Base-by-base conservation (phyloP, 108 stramenopile species). In the Pseudonitzschia multistriata region DNA sequence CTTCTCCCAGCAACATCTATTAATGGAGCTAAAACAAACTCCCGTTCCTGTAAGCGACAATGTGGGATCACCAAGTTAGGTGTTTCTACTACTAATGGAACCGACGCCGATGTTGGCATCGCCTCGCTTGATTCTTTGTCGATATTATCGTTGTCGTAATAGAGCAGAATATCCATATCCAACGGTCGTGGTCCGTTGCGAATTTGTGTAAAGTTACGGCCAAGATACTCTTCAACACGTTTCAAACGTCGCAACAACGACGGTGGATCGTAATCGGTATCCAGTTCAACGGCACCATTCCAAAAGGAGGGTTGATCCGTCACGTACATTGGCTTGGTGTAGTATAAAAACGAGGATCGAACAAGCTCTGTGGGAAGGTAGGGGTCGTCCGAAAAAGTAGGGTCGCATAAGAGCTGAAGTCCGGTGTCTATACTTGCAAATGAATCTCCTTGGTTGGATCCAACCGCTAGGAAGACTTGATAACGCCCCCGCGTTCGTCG, bases 21-120 rank as follows among this genome's bases (percentile, higher is more conserved):
- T 74, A 99, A 81, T 4, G 98, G 98, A 28, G 82, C 72, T 72
- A 99, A 71, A 2, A 99, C 98, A 81, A 99, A 99, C 49, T 94
- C 95, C 19, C 98, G 81, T 68, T 96, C 94, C 25, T 67, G 50
- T 60, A 97, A 88, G 30, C 86, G 74, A 0, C 87, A 85, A 81
- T 99, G 98, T 28, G 98, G 98, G 68, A 99, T 75, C 29, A 70
- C 60, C 70, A 98, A 74, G 21, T 68, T 66, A 0, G 65, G 61
- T 24, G 72, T 77, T 21, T 78, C 66, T 62, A 88, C 68, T 0
- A 74, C 45, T 10, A 86, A 56, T 34, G 79, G 74, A 66, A 5
- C 36, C 15, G 50, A 8, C 3, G 50, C 3, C 21, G 50, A 25
- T 25, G 42, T 45, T 17, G 42, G 8, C 8, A 17, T 13, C 49